These are phyloP conservation scores for Yamadazyma atlantica DNA, from an alignment of 1,139 yeast genomes.

Conservation along the genomic window DNA sequence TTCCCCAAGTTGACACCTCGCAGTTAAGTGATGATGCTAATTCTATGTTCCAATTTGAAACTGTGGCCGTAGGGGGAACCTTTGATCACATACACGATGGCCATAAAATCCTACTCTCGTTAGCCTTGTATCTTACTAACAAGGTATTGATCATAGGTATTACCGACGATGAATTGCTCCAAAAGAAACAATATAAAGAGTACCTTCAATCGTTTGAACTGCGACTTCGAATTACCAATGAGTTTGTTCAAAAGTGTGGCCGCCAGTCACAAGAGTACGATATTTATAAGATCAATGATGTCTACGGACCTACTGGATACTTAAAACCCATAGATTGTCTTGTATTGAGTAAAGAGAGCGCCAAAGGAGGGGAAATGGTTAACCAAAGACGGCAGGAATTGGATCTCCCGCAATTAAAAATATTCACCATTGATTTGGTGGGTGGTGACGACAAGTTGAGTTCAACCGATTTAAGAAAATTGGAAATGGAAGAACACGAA, in stretches of 20 bases:
- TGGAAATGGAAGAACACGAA: conserved; percentile 12
- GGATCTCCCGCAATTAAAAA: conserved; percentile 51
- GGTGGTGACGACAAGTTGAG: conserved; percentile 81
- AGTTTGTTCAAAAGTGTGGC: conserved; percentile 42
- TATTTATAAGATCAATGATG: conserved; percentile 66
- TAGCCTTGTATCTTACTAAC: conserved; percentile 63
- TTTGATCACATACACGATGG: conserved; percentile 97
- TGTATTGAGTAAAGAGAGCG: conserved; percentile 79
- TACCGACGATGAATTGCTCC: conserved; percentile 74
- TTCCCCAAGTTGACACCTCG: background rate
- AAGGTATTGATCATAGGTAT: conserved; percentile 70
- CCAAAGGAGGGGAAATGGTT: conserved; percentile 69
- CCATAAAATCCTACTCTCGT: conserved; percentile 79
- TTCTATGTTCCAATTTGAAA: background rate
- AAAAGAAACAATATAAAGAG: conserved; percentile 72
- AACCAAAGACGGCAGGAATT: conserved; percentile 61
- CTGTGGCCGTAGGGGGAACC: conserved; percentile 84
- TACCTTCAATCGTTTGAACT: conserved; percentile 57
- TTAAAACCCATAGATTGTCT: conserved; percentile 73
- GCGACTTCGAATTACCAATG: conserved; percentile 48
- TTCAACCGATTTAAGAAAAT: conserved; percentile 59
- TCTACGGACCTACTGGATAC: conserved; percentile 94
- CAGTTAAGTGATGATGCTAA: background rate
- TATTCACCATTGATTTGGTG: conserved; percentile 67
- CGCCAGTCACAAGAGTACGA: conserved; percentile 43